Base-by-base conservation (phyloP, 352 stramenopile species). In the Saprolegnia diclina region DNA sequence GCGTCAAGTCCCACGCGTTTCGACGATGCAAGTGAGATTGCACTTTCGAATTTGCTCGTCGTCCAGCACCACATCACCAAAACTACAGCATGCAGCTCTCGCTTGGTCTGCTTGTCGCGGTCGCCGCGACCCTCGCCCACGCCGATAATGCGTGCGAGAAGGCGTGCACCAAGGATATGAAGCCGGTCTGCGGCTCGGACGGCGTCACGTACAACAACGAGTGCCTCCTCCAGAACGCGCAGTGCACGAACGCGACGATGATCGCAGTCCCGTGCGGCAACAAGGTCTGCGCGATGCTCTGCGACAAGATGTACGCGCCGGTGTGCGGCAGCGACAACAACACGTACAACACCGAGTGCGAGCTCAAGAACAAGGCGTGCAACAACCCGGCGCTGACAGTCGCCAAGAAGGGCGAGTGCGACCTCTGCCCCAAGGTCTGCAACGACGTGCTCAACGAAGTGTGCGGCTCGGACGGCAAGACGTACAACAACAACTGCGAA, bases 301-400 rank as follows among this genome's bases (percentile, higher is more conserved):
- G 46, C 46, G n/a, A 22, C n/a, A 54, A 74, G 19, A 64, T 86
- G 4, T 40, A 73, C n/a, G 76, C 81, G 19, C 82, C 80, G 0
- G 77, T 90, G 46, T 90, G 81, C 53, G 77, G 80, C 0, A 81
- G 53, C 24, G 67, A 55, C 29, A 78, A 78, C 0, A 87, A 79
- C 6, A 79, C 85, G 65, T 68, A 61, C 0, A 74, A 75, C 2
- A 90, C 87, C 29, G 9, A 64, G 24, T 64, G 56, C 40, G 14
- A 19, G 16, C 32, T 64, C 16, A 46, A 64, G 9, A 26, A 37
- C 40, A 26, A 18, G 40, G 11, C n/a, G 56, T 64, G 56, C 56
- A 48, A 64, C 14, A 26, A 50, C 35, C 29, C 62, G 6, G 26
- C 72, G 11, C 75, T 90, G 19, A 72, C 68, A 40, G 40, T 87